Base-by-base conservation (phyloP, 805 yeast genomes). In the Metschnikowia proteae region DNA sequence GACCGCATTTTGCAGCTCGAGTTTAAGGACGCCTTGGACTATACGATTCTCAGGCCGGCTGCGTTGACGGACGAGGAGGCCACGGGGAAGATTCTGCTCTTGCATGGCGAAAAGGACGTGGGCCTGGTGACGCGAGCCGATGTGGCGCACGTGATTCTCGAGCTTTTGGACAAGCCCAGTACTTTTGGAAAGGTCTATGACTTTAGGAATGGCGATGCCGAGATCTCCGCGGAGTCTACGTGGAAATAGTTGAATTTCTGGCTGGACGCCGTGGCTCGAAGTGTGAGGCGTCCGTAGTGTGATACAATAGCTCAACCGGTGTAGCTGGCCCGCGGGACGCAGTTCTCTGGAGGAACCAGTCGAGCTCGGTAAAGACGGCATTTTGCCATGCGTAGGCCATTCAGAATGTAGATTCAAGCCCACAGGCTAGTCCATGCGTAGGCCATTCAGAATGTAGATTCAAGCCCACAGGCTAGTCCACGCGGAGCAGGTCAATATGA, bases 31-130 rank as follows among this genome's bases (percentile, higher is more conserved):
- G 38, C 48, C n/a, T 66, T 77, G 54, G 78, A 80, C 54, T 82
- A 69, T 67, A 82, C 86, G 1, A 80, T 82, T 43, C 60, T 82
- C 41, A 79, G 74, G 53, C 87, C 87, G 1, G 80, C 82, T 2
- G 7, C 44, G 10, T 67, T 81, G 54, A 55, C 62, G 25, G 76
- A 74, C 45, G 70, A 63, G 1, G 60, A 54, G 6, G 71, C 69
- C 0, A 70, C 77, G 3, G 84, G 82, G 1, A 73, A 70, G 45
- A 65, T 80, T 28, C 57, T 55, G 31, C 58, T 68, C n/a, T 60
- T 72, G n/a, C 52, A 10, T 39, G 51, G 60, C 31, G 55, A 56
- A 4, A 56, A 53, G 4, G 57, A 60, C 9, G 43, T 48, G 7
- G 71, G 67, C 25, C 30, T 57, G 6, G 61, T 78, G 35, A 58